Conservation (phyloP, 78 protist genomes). For the Paratrimastix pyriformis region DNA sequence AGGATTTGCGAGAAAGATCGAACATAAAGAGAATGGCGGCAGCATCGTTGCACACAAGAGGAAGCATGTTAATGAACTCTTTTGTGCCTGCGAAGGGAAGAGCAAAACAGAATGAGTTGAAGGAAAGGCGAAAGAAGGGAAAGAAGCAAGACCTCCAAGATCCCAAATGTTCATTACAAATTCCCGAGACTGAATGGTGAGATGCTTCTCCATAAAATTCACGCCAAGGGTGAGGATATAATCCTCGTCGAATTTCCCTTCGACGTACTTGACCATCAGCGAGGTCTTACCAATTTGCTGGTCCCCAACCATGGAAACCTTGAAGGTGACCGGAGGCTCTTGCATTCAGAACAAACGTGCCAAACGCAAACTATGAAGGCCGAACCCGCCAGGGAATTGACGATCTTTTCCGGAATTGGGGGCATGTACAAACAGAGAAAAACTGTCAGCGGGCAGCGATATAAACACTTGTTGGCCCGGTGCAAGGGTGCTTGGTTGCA, state of each 20-base stretch:
- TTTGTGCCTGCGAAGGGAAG: conserved; percentile 28
- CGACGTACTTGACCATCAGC: conserved; percentile 91
- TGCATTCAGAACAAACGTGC: too few species aligned
- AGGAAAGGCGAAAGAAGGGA: neutral
- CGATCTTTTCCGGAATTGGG: too few species aligned
- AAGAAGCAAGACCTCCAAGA: conserved; percentile 88
- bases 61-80: conserved; percentile 90
- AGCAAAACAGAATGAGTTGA: neutral
- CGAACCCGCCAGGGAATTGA: too few species aligned
- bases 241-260: conserved; percentile 81
- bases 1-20: conserved; percentile 80
- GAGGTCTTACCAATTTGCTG: conserved; percentile 85
- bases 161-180: conserved; percentile 91
- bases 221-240: conserved; percentile 87
- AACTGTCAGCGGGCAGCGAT: too few species aligned
- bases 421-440: too few species aligned
- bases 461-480: too few species aligned
- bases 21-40: conserved; percentile 90
- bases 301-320: conserved; percentile 92
- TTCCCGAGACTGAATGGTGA: conserved; percentile 64
- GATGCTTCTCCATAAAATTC: conserved; percentile 92
- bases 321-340: too few species aligned
- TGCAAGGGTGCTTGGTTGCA: too few species aligned
- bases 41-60: conserved; percentile 90
- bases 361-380: too few species aligned